Evolutionary conservation across 257 asterid species (phyloP).

Genomic region (Prunella vulgaris): DNA sequence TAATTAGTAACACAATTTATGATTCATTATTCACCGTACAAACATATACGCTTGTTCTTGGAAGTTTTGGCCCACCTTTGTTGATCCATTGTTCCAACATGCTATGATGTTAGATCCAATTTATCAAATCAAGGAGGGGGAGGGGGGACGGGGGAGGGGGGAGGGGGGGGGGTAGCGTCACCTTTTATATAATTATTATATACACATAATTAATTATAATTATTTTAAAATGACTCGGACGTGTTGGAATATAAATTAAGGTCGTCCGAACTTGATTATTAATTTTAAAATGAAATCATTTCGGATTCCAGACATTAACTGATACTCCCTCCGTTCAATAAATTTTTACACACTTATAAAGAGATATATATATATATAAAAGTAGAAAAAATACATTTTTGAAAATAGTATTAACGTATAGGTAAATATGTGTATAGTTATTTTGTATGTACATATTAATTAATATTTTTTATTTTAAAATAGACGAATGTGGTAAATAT

Average conservation of each 20-base stretch:
- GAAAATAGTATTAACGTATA: too few relatives aligned
- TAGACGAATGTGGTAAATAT: too few relatives aligned
- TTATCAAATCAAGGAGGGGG: background rate
- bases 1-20: slow-evolving; percentile 7
- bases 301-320: background rate
- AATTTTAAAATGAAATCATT: background rate
- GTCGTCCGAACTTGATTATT: background rate
- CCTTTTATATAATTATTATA: background rate
- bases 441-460: too few relatives aligned
- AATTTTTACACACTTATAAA: too few relatives aligned
- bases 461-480: too few relatives aligned
- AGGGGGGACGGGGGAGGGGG: too few relatives aligned
- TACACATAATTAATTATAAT: background rate
- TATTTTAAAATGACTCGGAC: background rate
- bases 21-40: slow-evolving; percentile 27
- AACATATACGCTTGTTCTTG: slow-evolving; percentile 24
- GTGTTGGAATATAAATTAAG: background rate
- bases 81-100: slow-evolving; percentile 2
- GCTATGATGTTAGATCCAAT: slow-evolving; percentile 12
- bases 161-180: background rate
- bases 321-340: too few relatives aligned
- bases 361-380: too few relatives aligned
- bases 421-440: too few relatives aligned
- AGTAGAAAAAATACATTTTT: too few relatives aligned
- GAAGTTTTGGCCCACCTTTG: slow-evolving; percentile 26